Base-by-base conservation (phyloP, 2,329 filamentous ascomycete species). In the Plectosphaerella sp. region DNA sequence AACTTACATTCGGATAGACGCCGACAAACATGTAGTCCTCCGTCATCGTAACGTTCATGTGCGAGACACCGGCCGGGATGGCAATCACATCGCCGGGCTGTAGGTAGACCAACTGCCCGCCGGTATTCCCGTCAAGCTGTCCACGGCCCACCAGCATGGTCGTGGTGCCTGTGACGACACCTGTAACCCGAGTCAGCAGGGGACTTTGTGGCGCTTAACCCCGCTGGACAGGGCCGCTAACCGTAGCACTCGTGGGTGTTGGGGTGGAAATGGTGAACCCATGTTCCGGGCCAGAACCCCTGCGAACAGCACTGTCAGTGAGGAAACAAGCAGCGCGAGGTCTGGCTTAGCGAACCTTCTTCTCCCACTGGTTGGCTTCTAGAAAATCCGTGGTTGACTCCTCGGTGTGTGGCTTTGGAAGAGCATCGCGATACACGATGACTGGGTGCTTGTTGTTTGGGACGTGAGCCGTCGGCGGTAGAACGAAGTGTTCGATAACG, bases 191-290 rank as follows among this genome's bases (percentile, higher is more conserved):
- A 18, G 37, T 15, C 37, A n/a, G 15, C 10, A 8, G 5, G 15
- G 14, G 4, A 18, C 37, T 9, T 18, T 18, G 15, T 5, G 37
- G 5, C 37, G 16, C 15, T 4, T 4, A 41, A 8, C 37, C 6
- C 7, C 37, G 7, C 14, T 41, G 37, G 37, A 33, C 3, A 4
- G 37, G 37, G 15, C 5, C 14, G 16, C 52, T n/a, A 45, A 57
- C 59, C 59, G 16, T 62, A 62, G 43, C 57, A 62, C 48, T 62
- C 59, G 15, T 61, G 59, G 3, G 52, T 57, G 2, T 62, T 61
- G 2, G 59, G 59, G 11, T 62, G 59, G 47, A 61, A 61, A 33
- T 62, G 60, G 16, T 59, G 54, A 25, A 60, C 37, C 14, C 16
- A 15, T n/a, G 37, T 41, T n/a, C 37, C 37, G 14, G 37, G 37